Conservation (phyloP, 1,139 yeast species). For the Magnusiomyces ingens region DNA sequence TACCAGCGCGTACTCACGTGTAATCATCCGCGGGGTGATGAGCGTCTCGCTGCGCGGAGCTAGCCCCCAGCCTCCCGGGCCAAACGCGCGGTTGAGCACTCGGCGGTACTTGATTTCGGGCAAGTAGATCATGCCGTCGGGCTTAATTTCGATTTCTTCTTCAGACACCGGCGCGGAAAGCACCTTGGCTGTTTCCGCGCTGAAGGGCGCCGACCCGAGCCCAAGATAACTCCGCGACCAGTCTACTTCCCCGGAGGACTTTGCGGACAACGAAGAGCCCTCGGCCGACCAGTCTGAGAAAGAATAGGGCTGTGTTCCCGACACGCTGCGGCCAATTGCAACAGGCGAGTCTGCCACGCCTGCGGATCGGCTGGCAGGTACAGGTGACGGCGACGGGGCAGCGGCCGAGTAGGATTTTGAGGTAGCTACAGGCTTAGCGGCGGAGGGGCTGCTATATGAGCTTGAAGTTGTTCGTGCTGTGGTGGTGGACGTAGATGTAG, state of each 20-base stretch:
- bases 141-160: slow-evolving; percentile 84
- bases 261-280: not conserved
- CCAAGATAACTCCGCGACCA: slow-evolving; percentile 43
- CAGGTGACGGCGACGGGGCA: too few relatives aligned
- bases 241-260: slow-evolving; percentile 11
- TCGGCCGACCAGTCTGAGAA: not conserved
- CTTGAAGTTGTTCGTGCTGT: not conserved
- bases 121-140: slow-evolving; percentile 84
- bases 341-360: too few relatives aligned
- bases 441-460: not conserved
- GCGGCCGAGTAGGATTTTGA: not conserved
- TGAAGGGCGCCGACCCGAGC: slow-evolving; percentile 68
- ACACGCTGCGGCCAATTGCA: too few relatives aligned
- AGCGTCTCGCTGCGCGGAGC: slow-evolving; percentile 87
- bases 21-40: slow-evolving; percentile 56
- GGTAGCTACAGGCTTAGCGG: not conserved
- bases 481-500: too few relatives aligned
- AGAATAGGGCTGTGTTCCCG: too few relatives aligned
- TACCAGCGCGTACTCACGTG: slow-evolving; percentile 83
- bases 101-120: slow-evolving; percentile 95
- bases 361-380: too few relatives aligned
- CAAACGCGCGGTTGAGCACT: slow-evolving; percentile 80
- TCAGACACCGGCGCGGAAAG: slow-evolving; percentile 54
- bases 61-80: slow-evolving; percentile 99
- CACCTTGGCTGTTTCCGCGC: slow-evolving; percentile 50